Evolutionary conservation across 2,329 filamentous ascomycete genomes (phyloP), one percentile per base, ranked within the genome.

Genomic region (Ilyonectria sp.): DNA sequence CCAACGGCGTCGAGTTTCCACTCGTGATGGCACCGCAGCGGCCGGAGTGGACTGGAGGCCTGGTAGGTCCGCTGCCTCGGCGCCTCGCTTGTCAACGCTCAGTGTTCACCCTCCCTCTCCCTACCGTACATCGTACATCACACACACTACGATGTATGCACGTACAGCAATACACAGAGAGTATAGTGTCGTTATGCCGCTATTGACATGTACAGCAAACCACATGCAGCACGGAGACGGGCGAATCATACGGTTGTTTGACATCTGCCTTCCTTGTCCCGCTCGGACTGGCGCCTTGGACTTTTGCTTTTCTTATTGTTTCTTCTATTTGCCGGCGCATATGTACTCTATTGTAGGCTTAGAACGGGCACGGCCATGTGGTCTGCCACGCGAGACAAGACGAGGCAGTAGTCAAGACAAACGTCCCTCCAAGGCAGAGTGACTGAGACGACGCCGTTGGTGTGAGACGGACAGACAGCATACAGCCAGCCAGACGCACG

Each of bases 1-100:
- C 68, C 44, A 15, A 43, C 37, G 19, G 59, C 23, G 44, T 26
- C 37, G 13, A 47, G 61, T 64, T 63, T 54, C 72, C 73, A 75
- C 71, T 53, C 66, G 55, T 49, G 23, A 74, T 75, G 73, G 17
- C 50, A 74, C 73, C 63, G 73, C 68, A 60, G 60, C 73, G 63
- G 71, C 57, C 56, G 40, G 47, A 50, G 50, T 37, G 60, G 59
- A 23, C 53, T 58, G 29, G 50, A 62, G 35, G 57, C 23, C 29
- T 49, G 43, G 33, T 52, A 62, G 40, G 37, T 31, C 49, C 46
- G 47, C 59, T 61, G 52, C 19, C 35, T 55, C 52, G 53, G 35
- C 50, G 50, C n/a, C 29, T 53, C 31, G 50, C 17, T 6, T 31
- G 49, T 33, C 29, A 33, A n/a, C 49, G 17, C 4, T 52, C 23